Conservation (phyloP, 2,329 filamentous ascomycete genomes). For the Aspergillus aculeatinus region DNA sequence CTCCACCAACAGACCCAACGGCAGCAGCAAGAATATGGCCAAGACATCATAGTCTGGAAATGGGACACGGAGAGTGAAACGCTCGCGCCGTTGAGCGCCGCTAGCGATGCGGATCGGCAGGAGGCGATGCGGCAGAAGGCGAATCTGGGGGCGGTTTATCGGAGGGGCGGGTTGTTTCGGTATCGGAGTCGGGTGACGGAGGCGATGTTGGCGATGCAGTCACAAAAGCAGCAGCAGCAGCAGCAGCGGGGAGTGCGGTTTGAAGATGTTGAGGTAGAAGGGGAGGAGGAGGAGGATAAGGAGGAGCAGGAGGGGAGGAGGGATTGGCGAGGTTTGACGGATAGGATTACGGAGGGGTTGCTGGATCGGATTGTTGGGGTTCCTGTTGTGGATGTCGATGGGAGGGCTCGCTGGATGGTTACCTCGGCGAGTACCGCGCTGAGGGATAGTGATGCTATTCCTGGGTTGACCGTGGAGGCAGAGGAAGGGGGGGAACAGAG, state of each 20-base stretch:
- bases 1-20: background rate
- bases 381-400: conserved; percentile 35
- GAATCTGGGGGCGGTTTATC: conserved; percentile 58
- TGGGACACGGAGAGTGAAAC: conserved; percentile 49
- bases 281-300: conserved; percentile 24
- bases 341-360: conserved; percentile 49
- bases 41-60: conserved; percentile 55
- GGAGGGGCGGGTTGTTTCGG: conserved; percentile 46
- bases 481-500: conserved; percentile 15
- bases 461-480: conserved; percentile 48
- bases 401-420: conserved; percentile 53
- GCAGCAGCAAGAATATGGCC: conserved; percentile 19
- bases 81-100: conserved; percentile 33
- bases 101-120: conserved; percentile 42
- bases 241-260: background rate
- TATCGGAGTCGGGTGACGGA: conserved; percentile 40
- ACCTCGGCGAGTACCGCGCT: conserved; percentile 58
- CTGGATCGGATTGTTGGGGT: conserved; percentile 53
- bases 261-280: background rate
- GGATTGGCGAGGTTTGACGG: conserved; percentile 57
- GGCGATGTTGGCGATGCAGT: conserved; percentile 41
- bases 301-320: conserved; percentile 43
- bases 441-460: conserved; percentile 59
- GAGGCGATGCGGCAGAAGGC: conserved; percentile 54
- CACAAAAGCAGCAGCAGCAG: background rate